Percentiles rank a stretch among this genome's conserved stretches.
phyloP scores from a whole-genome alignment of 805 yeast species.

The Lipomyces yamanashiensis region DNA sequence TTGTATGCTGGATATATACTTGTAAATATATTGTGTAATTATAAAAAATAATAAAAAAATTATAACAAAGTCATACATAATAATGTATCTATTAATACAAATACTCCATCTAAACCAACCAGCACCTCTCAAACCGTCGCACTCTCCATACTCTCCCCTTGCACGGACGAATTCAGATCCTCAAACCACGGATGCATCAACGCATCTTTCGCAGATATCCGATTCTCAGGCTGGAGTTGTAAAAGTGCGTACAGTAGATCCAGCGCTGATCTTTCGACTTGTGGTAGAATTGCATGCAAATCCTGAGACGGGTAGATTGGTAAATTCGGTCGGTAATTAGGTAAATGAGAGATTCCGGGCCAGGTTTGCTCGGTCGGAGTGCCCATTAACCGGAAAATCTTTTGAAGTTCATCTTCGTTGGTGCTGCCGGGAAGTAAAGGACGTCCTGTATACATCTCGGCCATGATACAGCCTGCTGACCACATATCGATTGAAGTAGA shows the following conservation, averaged over 20 bases:
- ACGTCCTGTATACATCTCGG: conserved; percentile 98
- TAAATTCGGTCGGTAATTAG: conserved; percentile 85
- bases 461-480: conserved; percentile 98
- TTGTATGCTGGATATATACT: no score
- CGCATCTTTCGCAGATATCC: conserved; percentile 59
- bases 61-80: no score
- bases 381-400: conserved; percentile 91
- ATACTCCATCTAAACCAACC: no score
- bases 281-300: conserved; percentile 67
- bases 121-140: no score
- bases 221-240: conserved; percentile 58
- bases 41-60: no score
- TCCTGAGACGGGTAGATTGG: conserved; percentile 89
- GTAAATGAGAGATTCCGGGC: conserved; percentile 93
- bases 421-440: conserved; percentile 96
- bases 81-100: no score
- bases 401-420: conserved; percentile 91
- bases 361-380: conserved; percentile 95
- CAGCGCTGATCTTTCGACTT: conserved; percentile 69
- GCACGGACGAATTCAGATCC: conserved; percentile 47
- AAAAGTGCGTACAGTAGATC: conserved; percentile 63
- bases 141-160: no score
- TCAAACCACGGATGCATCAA: conserved; percentile 78
- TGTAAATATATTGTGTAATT: no score
- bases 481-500: conserved; percentile 97